These are phyloP conservation scores for Phytophthora meadii DNA, from an alignment of 352 stramenopile genomes.

Conservation along the genomic window DNA sequence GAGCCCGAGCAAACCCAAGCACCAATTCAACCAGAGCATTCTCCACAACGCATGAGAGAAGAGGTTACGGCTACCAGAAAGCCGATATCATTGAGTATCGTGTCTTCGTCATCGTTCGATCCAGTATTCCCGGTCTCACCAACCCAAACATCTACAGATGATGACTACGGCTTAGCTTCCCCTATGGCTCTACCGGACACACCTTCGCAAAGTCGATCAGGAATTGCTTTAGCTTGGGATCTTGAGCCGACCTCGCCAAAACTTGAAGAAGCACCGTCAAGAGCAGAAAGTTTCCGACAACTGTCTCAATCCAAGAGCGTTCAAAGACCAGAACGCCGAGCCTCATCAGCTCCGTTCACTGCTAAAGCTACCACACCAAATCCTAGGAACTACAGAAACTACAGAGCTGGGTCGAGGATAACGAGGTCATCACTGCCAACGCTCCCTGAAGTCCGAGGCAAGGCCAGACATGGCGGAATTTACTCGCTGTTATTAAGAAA, in stretches of 20 bases:
- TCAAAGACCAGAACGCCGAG: conserved; percentile 28
- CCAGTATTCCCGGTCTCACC: conserved; percentile 49
- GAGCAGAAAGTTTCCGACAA: conserved; percentile 13
- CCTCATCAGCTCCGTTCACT: conserved; percentile 6
- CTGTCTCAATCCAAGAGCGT: conserved; percentile 31
- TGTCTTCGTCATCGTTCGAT: conserved; percentile 51
- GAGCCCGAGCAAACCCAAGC: conserved; percentile 4
- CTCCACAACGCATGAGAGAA: conserved; percentile 19
- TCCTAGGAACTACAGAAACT: conserved; percentile 26
- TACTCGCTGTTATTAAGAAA: conserved; percentile 83
- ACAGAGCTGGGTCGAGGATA: conserved; percentile 17
- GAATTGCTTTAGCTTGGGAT: conserved; percentile 34
- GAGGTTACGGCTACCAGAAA: conserved; percentile 4
- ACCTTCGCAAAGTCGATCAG: conserved; percentile 24
- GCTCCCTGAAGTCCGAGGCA: conserved; percentile 46
- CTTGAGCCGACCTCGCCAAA: conserved; percentile 28
- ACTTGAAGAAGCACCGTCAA: conserved; percentile 17
- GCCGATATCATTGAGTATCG: conserved; percentile 38
- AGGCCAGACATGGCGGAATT: conserved; percentile 78
- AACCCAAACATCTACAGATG: conserved; percentile 36
- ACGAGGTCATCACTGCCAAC: conserved; percentile 25
- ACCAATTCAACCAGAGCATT: conserved; percentile 31
- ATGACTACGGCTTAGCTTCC: conserved; percentile 74
- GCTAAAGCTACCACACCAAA: conserved; percentile 34
- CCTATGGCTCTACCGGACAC: conserved; percentile 64